Percentiles rank a stretch among this genome's conserved stretches.
phyloP scores from a whole-genome alignment of 2,329 filamentous ascomycete species.

The Aaosphaeria pasadenensis region DNA sequence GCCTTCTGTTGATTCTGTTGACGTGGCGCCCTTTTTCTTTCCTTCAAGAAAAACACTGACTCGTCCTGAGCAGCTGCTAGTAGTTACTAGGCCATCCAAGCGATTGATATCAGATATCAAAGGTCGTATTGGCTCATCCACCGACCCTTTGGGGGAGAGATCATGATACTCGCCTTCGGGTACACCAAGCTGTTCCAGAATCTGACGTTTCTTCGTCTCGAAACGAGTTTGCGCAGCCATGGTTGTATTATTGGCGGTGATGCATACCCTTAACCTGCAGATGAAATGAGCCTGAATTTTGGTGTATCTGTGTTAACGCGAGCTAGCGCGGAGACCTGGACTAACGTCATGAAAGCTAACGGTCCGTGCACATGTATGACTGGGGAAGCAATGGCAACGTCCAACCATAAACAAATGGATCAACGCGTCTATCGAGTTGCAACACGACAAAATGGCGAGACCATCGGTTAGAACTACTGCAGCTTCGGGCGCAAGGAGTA shows the following conservation, averaged over 20 bases:
- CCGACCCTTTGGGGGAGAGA: constrained; percentile 81
- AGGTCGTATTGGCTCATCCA: constrained; percentile 74
- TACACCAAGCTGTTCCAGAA: constrained; percentile 66
- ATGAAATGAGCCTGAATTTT: constrained; percentile 1
- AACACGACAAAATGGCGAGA: constrained; percentile 23
- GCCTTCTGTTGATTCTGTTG: not conserved
- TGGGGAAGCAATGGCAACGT: no score
- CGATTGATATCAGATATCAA: constrained; percentile 78
- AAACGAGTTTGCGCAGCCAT: constrained; percentile 34
- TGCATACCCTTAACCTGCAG: constrained; percentile 1
- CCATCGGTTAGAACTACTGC: constrained; percentile 17
- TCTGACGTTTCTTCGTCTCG: constrained; percentile 63
- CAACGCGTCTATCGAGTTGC: no score
- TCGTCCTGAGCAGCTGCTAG: constrained; percentile 87
- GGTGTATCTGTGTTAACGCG: not conserved
- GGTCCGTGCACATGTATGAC: no score
- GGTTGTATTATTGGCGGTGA: not conserved
- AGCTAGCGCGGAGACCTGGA: no score
- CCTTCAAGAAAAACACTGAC: constrained; percentile 89
- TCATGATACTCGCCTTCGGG: constrained; percentile 74
- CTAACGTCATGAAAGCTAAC: no score
- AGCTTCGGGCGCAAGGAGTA: constrained; percentile 20
- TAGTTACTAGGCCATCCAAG: constrained; percentile 76
- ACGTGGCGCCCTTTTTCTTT: constrained; percentile 43
- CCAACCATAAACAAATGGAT: no score